phyloP scores from a whole-genome alignment of 1,284 basidiomycete species.

The Microbotryomycetes sp. region DNA sequence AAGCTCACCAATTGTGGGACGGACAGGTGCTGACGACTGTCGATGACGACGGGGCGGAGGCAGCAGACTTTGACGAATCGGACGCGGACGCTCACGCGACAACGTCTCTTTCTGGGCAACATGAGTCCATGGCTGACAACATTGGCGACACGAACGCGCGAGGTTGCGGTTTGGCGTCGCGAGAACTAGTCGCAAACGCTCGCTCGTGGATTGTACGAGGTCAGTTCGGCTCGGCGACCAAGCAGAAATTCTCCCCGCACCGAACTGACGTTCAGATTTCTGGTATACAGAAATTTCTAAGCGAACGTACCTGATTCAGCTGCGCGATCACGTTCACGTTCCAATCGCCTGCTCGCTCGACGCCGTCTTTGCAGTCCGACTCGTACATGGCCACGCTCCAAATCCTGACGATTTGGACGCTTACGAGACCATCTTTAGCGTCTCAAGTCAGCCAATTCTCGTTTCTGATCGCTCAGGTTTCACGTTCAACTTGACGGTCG shows the following conservation, averaged over 20 bases:
- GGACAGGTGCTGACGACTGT: too few species aligned
- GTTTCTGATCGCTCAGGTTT: background rate
- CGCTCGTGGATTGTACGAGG: background rate
- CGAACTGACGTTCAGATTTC: too few species aligned
- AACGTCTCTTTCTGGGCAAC: too few species aligned
- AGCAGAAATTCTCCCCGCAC: too few species aligned
- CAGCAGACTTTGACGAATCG: background rate
- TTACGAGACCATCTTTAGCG: constrained; percentile 4
- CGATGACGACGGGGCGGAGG: too few species aligned
- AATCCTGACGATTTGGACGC: background rate
- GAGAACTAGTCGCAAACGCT: background rate
- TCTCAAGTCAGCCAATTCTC: background rate
- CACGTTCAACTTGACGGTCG: background rate
- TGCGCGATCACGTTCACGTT: background rate
- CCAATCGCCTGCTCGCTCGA: constrained; percentile 7
- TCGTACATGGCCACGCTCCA: background rate
- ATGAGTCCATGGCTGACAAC: too few species aligned
- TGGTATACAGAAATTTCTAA: background rate
- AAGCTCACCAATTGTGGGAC: too few species aligned
- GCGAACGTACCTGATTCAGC: background rate
- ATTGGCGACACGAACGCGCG: background rate
- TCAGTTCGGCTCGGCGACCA: too few species aligned
- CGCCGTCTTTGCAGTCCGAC: constrained; percentile 19
- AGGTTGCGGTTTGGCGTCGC: background rate
- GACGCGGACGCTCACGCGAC: background rate